Percentiles rank a stretch among this genome's conserved stretches.
Conservation (phyloP, 805 yeast species). For the Kregervanrija fluxuum region DNA sequence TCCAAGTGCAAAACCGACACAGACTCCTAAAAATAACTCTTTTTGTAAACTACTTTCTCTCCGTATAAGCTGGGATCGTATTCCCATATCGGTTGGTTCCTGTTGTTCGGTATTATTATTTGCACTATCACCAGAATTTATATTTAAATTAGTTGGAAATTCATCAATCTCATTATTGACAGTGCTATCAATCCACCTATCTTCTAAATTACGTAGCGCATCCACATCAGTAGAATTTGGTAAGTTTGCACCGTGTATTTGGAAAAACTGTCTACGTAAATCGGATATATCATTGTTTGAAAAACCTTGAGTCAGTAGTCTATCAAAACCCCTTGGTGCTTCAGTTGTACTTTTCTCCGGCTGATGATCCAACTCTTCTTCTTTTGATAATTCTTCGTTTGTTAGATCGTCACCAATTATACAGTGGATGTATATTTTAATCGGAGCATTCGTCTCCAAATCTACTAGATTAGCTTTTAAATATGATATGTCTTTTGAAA, state of each 20-base stretch:
- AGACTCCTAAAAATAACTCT: slow-evolving; percentile 62
- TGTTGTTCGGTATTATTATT: slow-evolving; percentile 1
- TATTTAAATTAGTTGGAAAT: slow-evolving; percentile 29
- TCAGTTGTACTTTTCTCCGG: slow-evolving; percentile 50
- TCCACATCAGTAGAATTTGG: slow-evolving; percentile 36
- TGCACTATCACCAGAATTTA: slow-evolving; percentile 4
- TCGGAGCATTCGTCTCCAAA: slow-evolving; percentile 12
- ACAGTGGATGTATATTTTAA: slow-evolving; percentile 65
- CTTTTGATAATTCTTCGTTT: slow-evolving; percentile 48
- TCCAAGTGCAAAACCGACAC: slow-evolving; percentile 73
- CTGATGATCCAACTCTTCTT: slow-evolving; percentile 49
- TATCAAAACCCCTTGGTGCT: slow-evolving; percentile 78
- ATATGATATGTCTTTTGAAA: slow-evolving; percentile 40
- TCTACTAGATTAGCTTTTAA: slow-evolving; percentile 1
- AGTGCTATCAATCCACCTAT: slow-evolving; percentile 81
- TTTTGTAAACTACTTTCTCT: slow-evolving; percentile 37
- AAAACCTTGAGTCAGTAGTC: slow-evolving; percentile 78
- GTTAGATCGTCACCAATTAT: slow-evolving; percentile 62
- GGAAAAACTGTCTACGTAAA: slow-evolving; percentile 66
- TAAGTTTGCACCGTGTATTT: slow-evolving; percentile 48
- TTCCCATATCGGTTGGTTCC: slow-evolving; percentile 3
- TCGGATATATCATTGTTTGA: slow-evolving; percentile 68
- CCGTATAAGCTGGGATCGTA: slow-evolving; percentile 1
- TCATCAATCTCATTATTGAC: slow-evolving; percentile 46
- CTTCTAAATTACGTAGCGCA: slow-evolving; percentile 65